Evolutionary conservation across 495 filamentous ascomycete species (phyloP).

Genomic region (Lentithecium fluviatile): DNA sequence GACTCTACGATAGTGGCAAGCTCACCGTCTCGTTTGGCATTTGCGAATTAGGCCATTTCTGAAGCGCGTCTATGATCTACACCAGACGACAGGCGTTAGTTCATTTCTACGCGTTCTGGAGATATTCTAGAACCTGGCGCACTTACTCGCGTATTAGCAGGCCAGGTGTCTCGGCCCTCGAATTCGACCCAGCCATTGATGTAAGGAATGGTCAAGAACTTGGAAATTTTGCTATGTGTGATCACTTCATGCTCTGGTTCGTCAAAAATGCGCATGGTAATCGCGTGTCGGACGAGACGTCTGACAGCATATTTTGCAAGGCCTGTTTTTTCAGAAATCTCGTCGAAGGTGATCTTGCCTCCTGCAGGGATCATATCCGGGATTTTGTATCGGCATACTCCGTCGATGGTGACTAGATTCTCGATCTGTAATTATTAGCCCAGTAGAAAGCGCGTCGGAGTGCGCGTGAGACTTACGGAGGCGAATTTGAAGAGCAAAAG

Average conservation of each 20-base stretch:
- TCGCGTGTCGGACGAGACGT: slow-evolving; percentile 12
- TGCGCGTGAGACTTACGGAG: neutral
- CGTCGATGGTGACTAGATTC: slow-evolving; percentile 17
- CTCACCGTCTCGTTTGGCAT: slow-evolving; percentile 7
- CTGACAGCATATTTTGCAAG: slow-evolving; percentile 14
- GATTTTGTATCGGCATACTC: slow-evolving; percentile 12
- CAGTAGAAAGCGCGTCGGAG: neutral
- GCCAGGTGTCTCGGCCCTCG: slow-evolving; percentile 12
- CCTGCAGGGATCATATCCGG: slow-evolving; percentile 8
- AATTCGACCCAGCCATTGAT: slow-evolving; percentile 15
- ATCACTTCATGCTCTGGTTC: slow-evolving; percentile 15
- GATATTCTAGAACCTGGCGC: slow-evolving; percentile 5
- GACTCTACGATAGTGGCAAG: neutral
- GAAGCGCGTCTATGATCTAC: slow-evolving; percentile 14
- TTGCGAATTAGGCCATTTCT: slow-evolving; percentile 17
- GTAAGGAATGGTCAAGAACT: slow-evolving; percentile 16
- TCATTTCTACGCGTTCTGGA: slow-evolving; percentile 3
- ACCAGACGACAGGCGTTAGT: slow-evolving; percentile 1
- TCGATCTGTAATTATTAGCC: slow-evolving; percentile 7
- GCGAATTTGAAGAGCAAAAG: slow-evolving; percentile 15
- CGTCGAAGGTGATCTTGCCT: slow-evolving; percentile 5
- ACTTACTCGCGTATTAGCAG: slow-evolving; percentile 13
- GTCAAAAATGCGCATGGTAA: slow-evolving; percentile 10
- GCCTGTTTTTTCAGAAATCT: slow-evolving; percentile 16
- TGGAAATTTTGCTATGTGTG: slow-evolving; percentile 11